Evolutionary conservation across 345 rosid genomes (phyloP).

Genomic region (Heritiera fomes): DNA sequence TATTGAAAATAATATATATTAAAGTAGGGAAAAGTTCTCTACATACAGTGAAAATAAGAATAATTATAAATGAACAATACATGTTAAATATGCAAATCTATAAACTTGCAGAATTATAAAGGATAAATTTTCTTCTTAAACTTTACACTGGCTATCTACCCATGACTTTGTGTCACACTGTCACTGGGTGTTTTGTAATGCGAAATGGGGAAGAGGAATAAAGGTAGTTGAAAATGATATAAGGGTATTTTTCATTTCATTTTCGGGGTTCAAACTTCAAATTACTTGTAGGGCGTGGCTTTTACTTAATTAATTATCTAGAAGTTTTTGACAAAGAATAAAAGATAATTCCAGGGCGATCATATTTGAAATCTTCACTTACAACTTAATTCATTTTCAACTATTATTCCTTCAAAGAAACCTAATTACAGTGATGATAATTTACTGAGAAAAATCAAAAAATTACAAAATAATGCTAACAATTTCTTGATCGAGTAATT

Average conservation of each 20-base stretch:
- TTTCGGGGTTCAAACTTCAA: slow-evolving; percentile 21
- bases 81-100: no score
- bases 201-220: slow-evolving; percentile 29
- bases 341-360: not conserved
- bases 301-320: slow-evolving; percentile 23
- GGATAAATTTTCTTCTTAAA: not conserved
- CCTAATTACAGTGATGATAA: not conserved
- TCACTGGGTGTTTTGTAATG: slow-evolving; percentile 11
- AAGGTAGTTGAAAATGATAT: slow-evolving; percentile 17
- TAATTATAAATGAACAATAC: not conserved
- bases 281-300: not conserved
- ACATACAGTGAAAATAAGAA: not conserved
- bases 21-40: not conserved
- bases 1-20: not conserved
- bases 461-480: no score
- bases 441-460: not conserved
- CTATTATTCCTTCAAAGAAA: not conserved
- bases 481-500: no score
- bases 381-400: not conserved
- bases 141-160: slow-evolving; percentile 19
- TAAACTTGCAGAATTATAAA: no score
- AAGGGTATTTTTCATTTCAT: not conserved
- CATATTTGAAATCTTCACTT: not conserved
- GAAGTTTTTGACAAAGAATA: slow-evolving; percentile 30
- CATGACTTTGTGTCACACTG: slow-evolving; percentile 31